These are phyloP conservation scores for Pythium dissotocum DNA, from an alignment of 352 stramenopile genomes.

Conservation along the genomic window DNA sequence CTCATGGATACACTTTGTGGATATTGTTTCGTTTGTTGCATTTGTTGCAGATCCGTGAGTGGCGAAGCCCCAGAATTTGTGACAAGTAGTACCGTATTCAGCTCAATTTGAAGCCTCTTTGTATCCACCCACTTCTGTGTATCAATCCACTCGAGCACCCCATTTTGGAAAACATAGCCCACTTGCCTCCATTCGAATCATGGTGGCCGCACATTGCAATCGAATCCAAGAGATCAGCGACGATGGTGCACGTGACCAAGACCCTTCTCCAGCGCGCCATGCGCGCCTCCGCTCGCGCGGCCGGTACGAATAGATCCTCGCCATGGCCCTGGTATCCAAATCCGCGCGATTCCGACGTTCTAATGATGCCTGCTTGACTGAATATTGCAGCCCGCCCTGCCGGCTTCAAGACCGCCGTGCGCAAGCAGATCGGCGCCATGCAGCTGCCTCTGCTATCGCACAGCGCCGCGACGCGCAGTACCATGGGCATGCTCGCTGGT, in stretches of 20 bases:
- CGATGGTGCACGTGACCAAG: conserved; percentile 26
- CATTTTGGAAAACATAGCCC: background rate
- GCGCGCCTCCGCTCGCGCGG: conserved; percentile 14
- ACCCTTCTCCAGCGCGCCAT: conserved; percentile 23
- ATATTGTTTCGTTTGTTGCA: conserved; percentile 20
- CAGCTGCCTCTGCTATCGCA: conserved; percentile 24
- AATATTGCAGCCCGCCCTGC: conserved; percentile 5
- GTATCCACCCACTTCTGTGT: conserved; percentile 16
- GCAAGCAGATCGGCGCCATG: conserved; percentile 19
- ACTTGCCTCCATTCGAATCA: conserved; percentile 7
- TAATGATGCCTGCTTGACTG: background rate
- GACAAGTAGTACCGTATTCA: conserved; percentile 28
- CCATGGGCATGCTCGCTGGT: conserved; percentile 6
- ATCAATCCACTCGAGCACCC: background rate
- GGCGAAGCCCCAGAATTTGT: conserved; percentile 14
- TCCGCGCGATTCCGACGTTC: background rate
- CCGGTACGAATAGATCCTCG: background rate
- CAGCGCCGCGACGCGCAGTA: background rate
- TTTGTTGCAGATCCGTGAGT: conserved; percentile 26
- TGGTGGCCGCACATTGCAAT: background rate
- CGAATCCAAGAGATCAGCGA: background rate
- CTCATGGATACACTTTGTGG: conserved; percentile 28
- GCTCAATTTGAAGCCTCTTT: conserved; percentile 18
- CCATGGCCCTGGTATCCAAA: background rate
- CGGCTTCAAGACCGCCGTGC: background rate